Evolutionary conservation across 768 basidiomycete genomes (phyloP).

Genomic region (Boletus reticulatus): DNA sequence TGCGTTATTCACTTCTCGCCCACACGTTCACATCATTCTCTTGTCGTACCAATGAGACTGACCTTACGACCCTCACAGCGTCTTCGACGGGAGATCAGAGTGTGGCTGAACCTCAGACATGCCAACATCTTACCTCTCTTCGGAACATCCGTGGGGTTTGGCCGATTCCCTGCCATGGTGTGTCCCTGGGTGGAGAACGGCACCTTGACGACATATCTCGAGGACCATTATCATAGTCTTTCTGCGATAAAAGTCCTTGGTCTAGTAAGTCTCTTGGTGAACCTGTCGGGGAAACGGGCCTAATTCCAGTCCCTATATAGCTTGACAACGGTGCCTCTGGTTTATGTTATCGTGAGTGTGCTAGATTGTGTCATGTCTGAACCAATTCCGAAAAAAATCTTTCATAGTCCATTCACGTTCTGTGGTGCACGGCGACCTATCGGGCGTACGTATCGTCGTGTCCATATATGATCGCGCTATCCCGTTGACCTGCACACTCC

Average conservation of each 20-base stretch:
- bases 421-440: conserved; percentile 20
- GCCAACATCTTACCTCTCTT: no score
- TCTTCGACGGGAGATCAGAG: conserved; percentile 2
- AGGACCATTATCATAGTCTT: background rate
- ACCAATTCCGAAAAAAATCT: background rate
- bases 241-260: background rate
- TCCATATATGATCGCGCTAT: no score
- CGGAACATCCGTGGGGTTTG: no score
- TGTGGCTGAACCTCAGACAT: no score
- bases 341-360: no score
- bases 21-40: background rate
- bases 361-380: no score
- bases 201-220: conserved; percentile 14
- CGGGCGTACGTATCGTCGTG: conserved; percentile 7
- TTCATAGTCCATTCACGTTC: conserved; percentile 14
- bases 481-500: background rate
- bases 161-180: no score
- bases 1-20: no score
- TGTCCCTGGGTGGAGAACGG: no score
- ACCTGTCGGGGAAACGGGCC: no score
- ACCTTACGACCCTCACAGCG: conserved; percentile 14
- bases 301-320: background rate
- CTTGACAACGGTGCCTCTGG: conserved; percentile 1
- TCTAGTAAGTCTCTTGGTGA: background rate
- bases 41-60: background rate